A percentile compares a stretch with the other conserved stretches of the same genome.
Evolutionary conservation across 169 alveolate genomes (phyloP).

Genomic region (Prorocentrum cordatum): DNA sequence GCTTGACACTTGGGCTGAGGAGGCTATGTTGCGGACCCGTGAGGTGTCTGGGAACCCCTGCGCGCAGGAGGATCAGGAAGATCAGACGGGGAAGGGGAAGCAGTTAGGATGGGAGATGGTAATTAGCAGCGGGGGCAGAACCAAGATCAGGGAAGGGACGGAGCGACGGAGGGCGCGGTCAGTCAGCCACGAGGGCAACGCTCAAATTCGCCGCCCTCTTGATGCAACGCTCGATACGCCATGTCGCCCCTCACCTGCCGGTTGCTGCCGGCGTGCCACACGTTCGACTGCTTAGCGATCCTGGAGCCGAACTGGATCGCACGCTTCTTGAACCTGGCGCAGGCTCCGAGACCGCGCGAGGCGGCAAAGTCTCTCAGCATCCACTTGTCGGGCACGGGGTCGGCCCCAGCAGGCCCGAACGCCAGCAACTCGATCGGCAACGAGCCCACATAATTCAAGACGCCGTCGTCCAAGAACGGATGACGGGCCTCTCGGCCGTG

Average conservation of each 20-base stretch:
- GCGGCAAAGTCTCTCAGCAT: slow-evolving; percentile 5
- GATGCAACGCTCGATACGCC: slow-evolving; percentile 65
- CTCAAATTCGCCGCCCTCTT: too few relatives aligned
- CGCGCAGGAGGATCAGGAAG: too few relatives aligned
- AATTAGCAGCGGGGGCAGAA: too few relatives aligned
- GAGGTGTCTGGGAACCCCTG: too few relatives aligned
- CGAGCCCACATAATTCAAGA: slow-evolving; percentile 16
- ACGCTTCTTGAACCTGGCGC: slow-evolving; percentile 45
- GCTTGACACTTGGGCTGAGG: too few relatives aligned
- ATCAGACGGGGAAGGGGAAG: too few relatives aligned
- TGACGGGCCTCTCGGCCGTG: slow-evolving; percentile 32
- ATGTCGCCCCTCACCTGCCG: slow-evolving; percentile 60
- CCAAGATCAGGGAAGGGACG: too few relatives aligned
- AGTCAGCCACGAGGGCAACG: too few relatives aligned
- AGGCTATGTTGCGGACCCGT: too few relatives aligned
- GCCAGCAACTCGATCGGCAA: slow-evolving; percentile 45
- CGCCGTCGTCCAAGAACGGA: slow-evolving; percentile 42
- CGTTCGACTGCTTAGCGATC: slow-evolving; percentile 41
- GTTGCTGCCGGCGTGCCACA: slow-evolving; percentile 55
- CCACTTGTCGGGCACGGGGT: slow-evolving; percentile 61
- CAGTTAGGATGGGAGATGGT: too few relatives aligned
- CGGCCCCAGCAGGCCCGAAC: neutral
- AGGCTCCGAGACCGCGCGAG: neutral
- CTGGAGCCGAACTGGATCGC: slow-evolving; percentile 61
- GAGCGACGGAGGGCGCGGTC: too few relatives aligned